phyloP scores from a whole-genome alignment of 768 basidiomycete genomes.

The Rhodotorula kratochvilovae region DNA sequence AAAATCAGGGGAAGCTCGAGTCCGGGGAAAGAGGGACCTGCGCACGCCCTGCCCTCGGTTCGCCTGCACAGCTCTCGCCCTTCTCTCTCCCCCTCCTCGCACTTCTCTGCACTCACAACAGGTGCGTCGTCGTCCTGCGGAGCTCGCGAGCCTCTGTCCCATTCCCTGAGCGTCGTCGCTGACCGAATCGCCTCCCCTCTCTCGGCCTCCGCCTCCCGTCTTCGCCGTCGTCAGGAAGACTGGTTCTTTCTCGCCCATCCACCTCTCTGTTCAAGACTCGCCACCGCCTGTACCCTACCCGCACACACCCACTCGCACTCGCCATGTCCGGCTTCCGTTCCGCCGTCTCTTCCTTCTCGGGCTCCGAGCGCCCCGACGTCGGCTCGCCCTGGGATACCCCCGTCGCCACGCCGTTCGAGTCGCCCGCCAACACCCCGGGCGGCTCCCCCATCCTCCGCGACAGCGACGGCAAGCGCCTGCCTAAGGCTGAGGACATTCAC shows the following conservation, averaged over 20 bases:
- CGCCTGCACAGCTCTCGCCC: too few species aligned
- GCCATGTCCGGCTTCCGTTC: constrained; percentile 20
- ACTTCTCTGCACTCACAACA: too few species aligned
- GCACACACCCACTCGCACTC: neutral
- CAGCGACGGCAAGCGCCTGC: constrained; percentile 19
- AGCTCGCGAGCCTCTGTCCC: too few species aligned
- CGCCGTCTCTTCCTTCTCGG: constrained; percentile 16
- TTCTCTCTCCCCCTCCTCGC: too few species aligned
- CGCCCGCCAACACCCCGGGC: constrained; percentile 29
- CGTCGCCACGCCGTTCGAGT: constrained; percentile 34
- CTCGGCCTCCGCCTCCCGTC: too few species aligned
- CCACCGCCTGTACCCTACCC: neutral
- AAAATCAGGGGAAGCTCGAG: too few species aligned
- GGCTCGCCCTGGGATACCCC: constrained; percentile 36
- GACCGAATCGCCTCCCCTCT: too few species aligned
- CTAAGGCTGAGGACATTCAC: constrained; percentile 31
- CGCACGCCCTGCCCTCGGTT: too few species aligned
- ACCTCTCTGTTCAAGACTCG: neutral
- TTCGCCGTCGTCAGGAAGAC: too few species aligned
- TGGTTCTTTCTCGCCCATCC: neutral
- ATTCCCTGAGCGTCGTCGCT: too few species aligned
- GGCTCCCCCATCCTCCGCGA: constrained; percentile 24
- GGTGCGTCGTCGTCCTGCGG: too few species aligned
- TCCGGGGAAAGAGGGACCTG: too few species aligned
- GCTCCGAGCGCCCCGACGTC: constrained; percentile 7